Conservation (phyloP, 2,329 filamentous ascomycete genomes). For the Akanthomyces muscarius region DNA sequence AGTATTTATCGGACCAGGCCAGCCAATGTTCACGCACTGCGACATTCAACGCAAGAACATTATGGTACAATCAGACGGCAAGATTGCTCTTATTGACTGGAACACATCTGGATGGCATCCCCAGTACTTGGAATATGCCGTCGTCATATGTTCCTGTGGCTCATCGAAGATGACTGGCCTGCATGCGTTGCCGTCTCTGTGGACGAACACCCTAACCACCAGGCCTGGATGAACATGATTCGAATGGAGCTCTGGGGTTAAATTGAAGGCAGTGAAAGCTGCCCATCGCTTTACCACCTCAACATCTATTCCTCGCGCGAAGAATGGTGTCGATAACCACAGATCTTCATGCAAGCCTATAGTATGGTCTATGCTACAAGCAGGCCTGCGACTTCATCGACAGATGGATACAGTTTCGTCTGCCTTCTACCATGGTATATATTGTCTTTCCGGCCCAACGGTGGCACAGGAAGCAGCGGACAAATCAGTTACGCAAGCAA, state of each 20-base stretch:
- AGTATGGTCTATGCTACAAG: no score
- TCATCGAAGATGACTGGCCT: neutral
- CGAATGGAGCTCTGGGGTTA: neutral
- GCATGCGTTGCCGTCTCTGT: neutral
- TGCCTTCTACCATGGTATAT: no score
- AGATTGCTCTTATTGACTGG: neutral
- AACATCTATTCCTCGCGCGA: no score
- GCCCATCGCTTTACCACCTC: no score
- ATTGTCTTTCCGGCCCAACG: no score
- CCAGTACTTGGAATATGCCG: neutral
- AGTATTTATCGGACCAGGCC: neutral
- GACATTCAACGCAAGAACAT: neutral
- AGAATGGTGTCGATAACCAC: no score
- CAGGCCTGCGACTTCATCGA: no score
- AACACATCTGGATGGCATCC: neutral
- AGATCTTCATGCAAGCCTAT: no score
- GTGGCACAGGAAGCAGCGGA: no score
- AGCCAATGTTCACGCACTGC: neutral
- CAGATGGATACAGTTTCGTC: no score
- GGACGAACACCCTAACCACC: neutral
- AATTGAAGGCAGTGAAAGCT: no score
- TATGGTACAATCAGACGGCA: neutral
- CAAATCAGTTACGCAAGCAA: no score
- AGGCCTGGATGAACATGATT: neutral
- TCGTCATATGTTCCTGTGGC: neutral